Percentiles rank a stretch among this genome's conserved stretches.
Evolutionary conservation across 108 stramenopile species (phyloP).

Genomic region (Nannochloropsis salina): DNA sequence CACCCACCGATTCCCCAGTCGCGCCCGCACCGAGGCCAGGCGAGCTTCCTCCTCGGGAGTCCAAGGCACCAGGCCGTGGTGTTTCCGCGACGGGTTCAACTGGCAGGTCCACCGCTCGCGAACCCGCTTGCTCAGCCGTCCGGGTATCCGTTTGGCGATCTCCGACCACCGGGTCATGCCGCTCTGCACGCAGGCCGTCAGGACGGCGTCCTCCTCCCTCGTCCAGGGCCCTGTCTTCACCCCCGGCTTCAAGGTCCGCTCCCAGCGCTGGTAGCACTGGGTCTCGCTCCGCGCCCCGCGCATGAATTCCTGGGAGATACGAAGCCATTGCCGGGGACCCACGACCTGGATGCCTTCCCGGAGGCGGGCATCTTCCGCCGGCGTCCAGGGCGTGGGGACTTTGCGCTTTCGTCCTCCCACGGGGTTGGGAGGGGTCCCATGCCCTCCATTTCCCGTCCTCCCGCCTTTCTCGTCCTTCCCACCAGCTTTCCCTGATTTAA

Average conservation of each 20-base stretch:
- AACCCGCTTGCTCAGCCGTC: conserved; percentile 69
- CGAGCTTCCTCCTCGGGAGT: conserved; percentile 63
- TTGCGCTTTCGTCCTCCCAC: background rate
- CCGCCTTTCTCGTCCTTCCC: background rate
- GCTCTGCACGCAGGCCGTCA: conserved; percentile 48
- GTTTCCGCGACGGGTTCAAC: conserved; percentile 65
- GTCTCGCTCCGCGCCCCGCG: conserved; percentile 69
- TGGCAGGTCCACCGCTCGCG: conserved; percentile 91
- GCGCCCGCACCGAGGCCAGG: conserved; percentile 55
- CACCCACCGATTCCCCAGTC: conserved; percentile 39
- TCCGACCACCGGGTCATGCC: conserved; percentile 84
- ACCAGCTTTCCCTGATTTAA: background rate
- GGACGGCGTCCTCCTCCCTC: conserved; percentile 80
- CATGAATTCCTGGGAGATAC: conserved; percentile 40
- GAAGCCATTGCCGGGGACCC: conserved; percentile 13
- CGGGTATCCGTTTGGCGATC: conserved; percentile 78
- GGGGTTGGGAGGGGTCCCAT: background rate
- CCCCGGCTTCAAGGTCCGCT: conserved; percentile 92
- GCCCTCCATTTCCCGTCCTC: background rate
- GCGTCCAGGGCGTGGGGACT: conserved; percentile 24
- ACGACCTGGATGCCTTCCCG: conserved; percentile 26
- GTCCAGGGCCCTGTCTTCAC: conserved; percentile 97
- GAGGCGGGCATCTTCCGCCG: conserved; percentile 39
- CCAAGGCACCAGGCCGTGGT: conserved; percentile 57
- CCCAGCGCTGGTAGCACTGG: conserved; percentile 97